Percentiles rank a stretch among this genome's conserved stretches.
These are phyloP conservation scores for Pythium plurisporium DNA, from an alignment of 352 stramenopile species.

Conservation along the genomic window DNA sequence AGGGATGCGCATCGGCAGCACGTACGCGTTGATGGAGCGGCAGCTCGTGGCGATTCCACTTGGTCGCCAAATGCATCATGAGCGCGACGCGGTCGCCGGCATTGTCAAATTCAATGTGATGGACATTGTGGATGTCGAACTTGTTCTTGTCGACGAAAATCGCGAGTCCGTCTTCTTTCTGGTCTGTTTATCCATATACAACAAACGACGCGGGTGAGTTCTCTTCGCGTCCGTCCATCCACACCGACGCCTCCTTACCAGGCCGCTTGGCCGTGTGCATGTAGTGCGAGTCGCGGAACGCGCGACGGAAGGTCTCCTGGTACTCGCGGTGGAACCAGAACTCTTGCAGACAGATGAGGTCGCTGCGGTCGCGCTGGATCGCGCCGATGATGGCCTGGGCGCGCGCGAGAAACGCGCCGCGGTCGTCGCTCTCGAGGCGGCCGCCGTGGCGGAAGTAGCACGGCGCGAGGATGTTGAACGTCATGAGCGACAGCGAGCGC, in stretches of 20 bases:
- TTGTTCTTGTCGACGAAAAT: constrained; percentile 75
- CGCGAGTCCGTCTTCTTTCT: constrained; percentile 81
- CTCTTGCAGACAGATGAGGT: constrained; percentile 82
- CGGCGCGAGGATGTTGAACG: constrained; percentile 83
- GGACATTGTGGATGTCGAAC: constrained; percentile 73
- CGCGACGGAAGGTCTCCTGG: constrained; percentile 54
- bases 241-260: constrained; percentile 10
- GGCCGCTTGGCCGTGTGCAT: constrained; percentile 73
- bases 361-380: constrained; percentile 68
- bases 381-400: constrained; percentile 64
- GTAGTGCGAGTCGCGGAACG: constrained; percentile 61
- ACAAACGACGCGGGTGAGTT: neutral
- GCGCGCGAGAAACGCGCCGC: constrained; percentile 55
- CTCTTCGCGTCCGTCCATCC: neutral
- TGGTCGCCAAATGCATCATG: constrained; percentile 79
- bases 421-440: constrained; percentile 60
- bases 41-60: constrained; percentile 53
- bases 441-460: constrained; percentile 87
- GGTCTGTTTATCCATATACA: constrained; percentile 3
- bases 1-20: neutral
- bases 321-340: constrained; percentile 84
- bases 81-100: constrained; percentile 79
- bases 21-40: constrained; percentile 49
- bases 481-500: constrained; percentile 73
- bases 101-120: constrained; percentile 66